These are phyloP conservation scores for Epichloe aotearoae DNA, from an alignment of 2,329 filamentous ascomycete species.

Conservation along the genomic window DNA sequence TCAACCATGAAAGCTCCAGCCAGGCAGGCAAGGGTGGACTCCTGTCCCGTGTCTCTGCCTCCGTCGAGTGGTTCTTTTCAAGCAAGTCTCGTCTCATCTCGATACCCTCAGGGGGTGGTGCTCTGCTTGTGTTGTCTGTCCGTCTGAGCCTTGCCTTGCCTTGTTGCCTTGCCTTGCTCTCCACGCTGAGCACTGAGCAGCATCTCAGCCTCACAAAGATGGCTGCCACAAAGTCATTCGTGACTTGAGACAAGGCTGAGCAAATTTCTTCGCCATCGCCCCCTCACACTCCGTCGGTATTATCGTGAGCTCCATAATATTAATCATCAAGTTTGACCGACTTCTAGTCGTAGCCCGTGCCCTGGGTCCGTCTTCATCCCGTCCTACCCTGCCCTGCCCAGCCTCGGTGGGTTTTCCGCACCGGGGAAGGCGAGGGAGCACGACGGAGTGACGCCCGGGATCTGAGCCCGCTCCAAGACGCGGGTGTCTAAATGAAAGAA, in stretches of 20 bases:
- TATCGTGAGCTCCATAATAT: too few species aligned
- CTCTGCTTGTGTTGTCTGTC: neutral
- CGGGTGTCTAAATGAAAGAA: too few species aligned
- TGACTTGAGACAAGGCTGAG: neutral
- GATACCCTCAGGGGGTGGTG: neutral
- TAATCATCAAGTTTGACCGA: neutral
- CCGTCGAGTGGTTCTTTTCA: neutral
- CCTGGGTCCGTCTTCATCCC: neutral
- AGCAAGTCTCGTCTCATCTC: neutral
- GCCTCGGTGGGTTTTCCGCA: neutral
- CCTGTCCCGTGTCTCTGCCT: conserved; percentile 4
- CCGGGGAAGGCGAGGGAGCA: neutral
- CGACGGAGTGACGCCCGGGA: neutral
- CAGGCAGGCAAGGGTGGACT: neutral
- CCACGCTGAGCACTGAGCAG: too few species aligned
- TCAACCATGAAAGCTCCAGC: neutral
- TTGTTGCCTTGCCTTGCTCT: neutral
- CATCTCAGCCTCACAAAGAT: neutral
- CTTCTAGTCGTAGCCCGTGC: neutral
- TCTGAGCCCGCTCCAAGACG: neutral
- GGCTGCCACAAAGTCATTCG: neutral
- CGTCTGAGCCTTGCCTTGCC: neutral
- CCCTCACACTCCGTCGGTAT: neutral
- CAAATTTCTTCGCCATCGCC: neutral
- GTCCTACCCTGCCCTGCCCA: neutral